Evolutionary conservation across 192 early-diverging fungal genomes (phyloP), one percentile per base, ranked within the genome.

Genomic region (Dissophora globulifera): DNA sequence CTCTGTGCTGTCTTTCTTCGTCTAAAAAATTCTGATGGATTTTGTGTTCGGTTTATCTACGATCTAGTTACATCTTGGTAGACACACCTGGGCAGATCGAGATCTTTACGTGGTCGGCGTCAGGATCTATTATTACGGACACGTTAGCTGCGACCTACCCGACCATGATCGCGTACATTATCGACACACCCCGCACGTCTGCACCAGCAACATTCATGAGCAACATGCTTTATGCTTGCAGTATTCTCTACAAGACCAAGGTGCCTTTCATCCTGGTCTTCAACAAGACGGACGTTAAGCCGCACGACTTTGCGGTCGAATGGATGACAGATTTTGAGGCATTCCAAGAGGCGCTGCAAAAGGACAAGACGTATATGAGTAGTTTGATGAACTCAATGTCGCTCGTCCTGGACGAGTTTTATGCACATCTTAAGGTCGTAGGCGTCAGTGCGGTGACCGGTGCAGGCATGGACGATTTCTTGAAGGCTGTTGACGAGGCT

Each of bases 31-130:
- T n/a, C n/a, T n/a, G n/a, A n/a, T n/a, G n/a, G n/a, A n/a, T n/a
- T n/a, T n/a, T n/a, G n/a, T n/a, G n/a, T n/a, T n/a, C n/a, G n/a
- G n/a, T n/a, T n/a, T n/a, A n/a, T n/a, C n/a, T n/a, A n/a, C n/a
- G n/a, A n/a, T n/a, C n/a, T 79, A 93, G 92, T 56, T 88, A 94
- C 69, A 87, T 95, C 43, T 75, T 95, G 23, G 83, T 94, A 42
- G 97, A 99, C 78, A 99, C 97, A 15, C 97, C 97, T 35, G 97
- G 97, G 15, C 97, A 99, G 79, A 99, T 99, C 68, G 97, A 99
- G 82, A 96, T 97, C 59, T 99, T 99, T 75, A 99, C 97, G 17
- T 99, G 97, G 97, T 96, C 94, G 42, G 97, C 97, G 9, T 94
- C 93, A 20, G 97, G 97, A 13, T 83, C 93, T 31, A 97, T 99